A percentile compares a stretch with the other conserved stretches of the same genome.
Evolutionary conservation across 768 basidiomycete genomes (phyloP).

Genomic region (Podaxis sp.): DNA sequence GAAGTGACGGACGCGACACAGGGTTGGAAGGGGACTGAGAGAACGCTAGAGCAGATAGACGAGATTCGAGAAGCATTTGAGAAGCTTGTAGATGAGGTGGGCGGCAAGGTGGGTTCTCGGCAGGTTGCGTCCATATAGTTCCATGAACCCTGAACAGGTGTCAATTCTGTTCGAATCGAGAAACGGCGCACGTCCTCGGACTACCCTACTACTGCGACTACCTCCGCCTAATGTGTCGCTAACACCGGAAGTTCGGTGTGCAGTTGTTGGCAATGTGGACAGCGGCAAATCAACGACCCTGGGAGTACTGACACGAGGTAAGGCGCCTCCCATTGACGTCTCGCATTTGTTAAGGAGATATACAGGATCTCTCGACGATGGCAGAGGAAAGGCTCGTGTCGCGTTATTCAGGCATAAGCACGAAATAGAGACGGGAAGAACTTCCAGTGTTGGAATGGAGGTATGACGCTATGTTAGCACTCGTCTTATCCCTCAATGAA

Average conservation of each 20-base stretch:
- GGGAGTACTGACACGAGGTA: slow-evolving; percentile 93
- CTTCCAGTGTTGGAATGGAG: slow-evolving; percentile 97
- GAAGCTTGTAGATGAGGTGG: slow-evolving; percentile 69
- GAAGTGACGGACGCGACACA: slow-evolving; percentile 46
- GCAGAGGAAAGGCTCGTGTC: slow-evolving; percentile 79
- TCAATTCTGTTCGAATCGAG: slow-evolving; percentile 53
- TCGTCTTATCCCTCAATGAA: not conserved
- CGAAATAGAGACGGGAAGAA: slow-evolving; percentile 93
- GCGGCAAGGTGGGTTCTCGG: slow-evolving; percentile 60
- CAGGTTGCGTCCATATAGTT: not conserved
- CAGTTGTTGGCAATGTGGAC: slow-evolving; percentile 94
- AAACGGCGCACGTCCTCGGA: slow-evolving; percentile 48
- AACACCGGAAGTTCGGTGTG: slow-evolving; percentile 92
- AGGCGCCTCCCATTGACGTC: slow-evolving; percentile 17
- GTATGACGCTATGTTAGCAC: slow-evolving; percentile 37
- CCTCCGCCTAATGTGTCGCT: slow-evolving; percentile 74
- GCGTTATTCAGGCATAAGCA: slow-evolving; percentile 96
- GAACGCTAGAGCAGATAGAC: slow-evolving; percentile 54
- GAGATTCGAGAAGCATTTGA: slow-evolving; percentile 66
- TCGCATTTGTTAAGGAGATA: not conserved
- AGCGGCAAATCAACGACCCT: slow-evolving; percentile 94
- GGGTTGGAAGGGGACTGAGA: slow-evolving; percentile 54
- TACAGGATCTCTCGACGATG: slow-evolving; percentile 76
- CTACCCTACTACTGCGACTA: slow-evolving; percentile 64
- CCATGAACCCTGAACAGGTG: slow-evolving; percentile 35